Percentiles rank a stretch among this genome's conserved stretches.
Conservation (phyloP, 768 basidiomycete genomes). For the Suillus ampliporus region DNA sequence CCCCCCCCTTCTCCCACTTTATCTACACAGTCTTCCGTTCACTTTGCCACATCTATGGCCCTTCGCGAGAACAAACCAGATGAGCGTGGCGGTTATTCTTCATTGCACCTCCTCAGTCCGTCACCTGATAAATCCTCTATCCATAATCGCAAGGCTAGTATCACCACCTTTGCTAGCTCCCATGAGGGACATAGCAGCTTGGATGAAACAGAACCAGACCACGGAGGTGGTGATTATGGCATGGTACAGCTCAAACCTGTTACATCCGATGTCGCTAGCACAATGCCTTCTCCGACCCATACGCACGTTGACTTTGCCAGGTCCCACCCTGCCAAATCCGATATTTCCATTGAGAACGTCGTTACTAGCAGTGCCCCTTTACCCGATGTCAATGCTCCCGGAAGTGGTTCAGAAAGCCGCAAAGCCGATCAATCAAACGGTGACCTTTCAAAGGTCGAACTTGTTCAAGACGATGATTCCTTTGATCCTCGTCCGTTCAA, state of each 20-base stretch:
- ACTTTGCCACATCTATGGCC: slow-evolving; percentile 59
- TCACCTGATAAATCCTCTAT: slow-evolving; percentile 35
- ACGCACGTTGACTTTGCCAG: slow-evolving; percentile 46
- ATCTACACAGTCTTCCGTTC: slow-evolving; percentile 65
- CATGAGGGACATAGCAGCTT: slow-evolving; percentile 39
- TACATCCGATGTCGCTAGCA: slow-evolving; percentile 41
- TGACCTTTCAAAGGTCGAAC: slow-evolving; percentile 27
- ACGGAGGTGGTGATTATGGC: slow-evolving; percentile 33
- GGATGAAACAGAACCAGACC: slow-evolving; percentile 59
- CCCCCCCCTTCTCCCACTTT: slow-evolving; percentile 80
- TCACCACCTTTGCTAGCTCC: slow-evolving; percentile 57
- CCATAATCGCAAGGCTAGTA: slow-evolving; percentile 63
- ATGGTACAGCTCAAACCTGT: slow-evolving; percentile 40
- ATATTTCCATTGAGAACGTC: slow-evolving; percentile 13
- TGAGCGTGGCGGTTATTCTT: slow-evolving; percentile 54
- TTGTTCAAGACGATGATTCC: slow-evolving; percentile 44
- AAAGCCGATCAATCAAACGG: slow-evolving; percentile 30
- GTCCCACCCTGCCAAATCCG: slow-evolving; percentile 20
- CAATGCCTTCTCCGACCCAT: slow-evolving; percentile 43
- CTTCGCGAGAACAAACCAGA: slow-evolving; percentile 76
- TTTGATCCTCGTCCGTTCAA: slow-evolving; percentile 73
- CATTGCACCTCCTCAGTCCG: slow-evolving; percentile 55
- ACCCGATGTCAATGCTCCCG: not conserved
- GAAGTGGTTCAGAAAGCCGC: slow-evolving; percentile 15
- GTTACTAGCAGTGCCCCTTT: slow-evolving; percentile 13